Evolutionary conservation across 768 basidiomycete species (phyloP), one percentile per base, ranked within the genome.

Genomic region (Trichaptum fuscoviolaceum): DNA sequence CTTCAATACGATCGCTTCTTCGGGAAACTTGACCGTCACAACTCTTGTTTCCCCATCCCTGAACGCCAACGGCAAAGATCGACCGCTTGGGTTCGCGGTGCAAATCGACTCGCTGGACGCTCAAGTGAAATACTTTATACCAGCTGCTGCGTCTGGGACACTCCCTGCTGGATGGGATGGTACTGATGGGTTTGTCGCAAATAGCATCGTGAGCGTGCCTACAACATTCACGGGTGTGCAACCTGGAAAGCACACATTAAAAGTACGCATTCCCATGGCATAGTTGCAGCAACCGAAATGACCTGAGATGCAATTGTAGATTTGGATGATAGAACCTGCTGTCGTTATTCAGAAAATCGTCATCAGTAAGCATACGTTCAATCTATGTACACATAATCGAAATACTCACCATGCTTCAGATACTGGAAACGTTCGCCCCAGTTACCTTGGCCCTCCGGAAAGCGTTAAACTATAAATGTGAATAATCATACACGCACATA

Each of bases 381-480:
- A 72, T 10, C n/a, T 57, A 30, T 62, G 20, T 34, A 42, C 57
- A 18, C 34, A 65, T 1, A n/a, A 18, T 17, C n/a, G 52, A 8
- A 6, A 35, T 24, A 35, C 35, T 30, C 65, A 36, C 36, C 66
- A 63, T 63, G 52, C 63, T 61, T 18, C 70, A 87, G 87, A 88
- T 73, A 81, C 84, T 25, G 87, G 87, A 35, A 84, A 84, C 18
- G 77, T 88, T 7, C 69, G 74, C 61, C 74, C 81, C 0, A 87
- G 85, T 69, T 89, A 87, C 71, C 78, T 89, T 35, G 87, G 87
- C 7, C 87, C 87, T 35, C 86, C 87, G 1, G 87, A 88, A 73
- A 86, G 85, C 71, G 71, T 78, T 20, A 67, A 30, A 23, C 68
- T 73, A 35, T 74, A 58, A 36, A 10, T 30, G 30, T 2, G 2